Percentiles rank a stretch among this genome's conserved stretches.
These are phyloP conservation scores for Cercospora berteroae DNA, from an alignment of 2,329 filamentous ascomycete genomes.

Conservation along the genomic window DNA sequence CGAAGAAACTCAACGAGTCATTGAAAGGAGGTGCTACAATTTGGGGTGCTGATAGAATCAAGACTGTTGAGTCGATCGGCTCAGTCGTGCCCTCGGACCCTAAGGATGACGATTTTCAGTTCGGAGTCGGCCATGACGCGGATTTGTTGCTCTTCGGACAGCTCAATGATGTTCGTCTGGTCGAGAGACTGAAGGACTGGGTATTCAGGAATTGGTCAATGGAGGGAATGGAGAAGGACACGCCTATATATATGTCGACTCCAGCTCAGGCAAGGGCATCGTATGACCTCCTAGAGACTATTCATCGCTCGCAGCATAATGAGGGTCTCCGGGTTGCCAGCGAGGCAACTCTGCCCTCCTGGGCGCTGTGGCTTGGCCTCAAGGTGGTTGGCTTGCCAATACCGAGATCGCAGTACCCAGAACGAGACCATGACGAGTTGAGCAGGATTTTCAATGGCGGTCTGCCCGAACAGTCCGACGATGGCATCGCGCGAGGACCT, in stretches of 20 bases:
- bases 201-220: constrained; percentile 37
- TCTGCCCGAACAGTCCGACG: background rate
- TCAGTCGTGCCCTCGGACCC: constrained; percentile 60
- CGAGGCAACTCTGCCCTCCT: constrained; percentile 74
- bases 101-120: constrained; percentile 57
- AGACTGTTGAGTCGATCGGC: constrained; percentile 55
- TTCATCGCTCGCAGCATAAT: constrained; percentile 30
- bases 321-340: constrained; percentile 58
- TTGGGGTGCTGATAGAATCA: constrained; percentile 59
- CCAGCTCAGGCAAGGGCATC: constrained; percentile 64
- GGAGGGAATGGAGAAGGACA: constrained; percentile 33
- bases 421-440: constrained; percentile 26
- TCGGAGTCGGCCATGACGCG: constrained; percentile 71
- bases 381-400: constrained; percentile 60
- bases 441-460: background rate
- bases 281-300: constrained; percentile 35
- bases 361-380: constrained; percentile 69
- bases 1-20: constrained; percentile 42
- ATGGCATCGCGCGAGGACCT: background rate
- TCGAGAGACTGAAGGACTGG: constrained; percentile 29
- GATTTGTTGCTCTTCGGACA: constrained; percentile 70
- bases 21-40: constrained; percentile 54
- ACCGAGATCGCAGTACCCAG: constrained; percentile 37
- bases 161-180: constrained; percentile 60
- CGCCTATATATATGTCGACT: constrained; percentile 68